phyloP scores from a whole-genome alignment of 768 basidiomycete species.

The Leccinum broughii region DNA sequence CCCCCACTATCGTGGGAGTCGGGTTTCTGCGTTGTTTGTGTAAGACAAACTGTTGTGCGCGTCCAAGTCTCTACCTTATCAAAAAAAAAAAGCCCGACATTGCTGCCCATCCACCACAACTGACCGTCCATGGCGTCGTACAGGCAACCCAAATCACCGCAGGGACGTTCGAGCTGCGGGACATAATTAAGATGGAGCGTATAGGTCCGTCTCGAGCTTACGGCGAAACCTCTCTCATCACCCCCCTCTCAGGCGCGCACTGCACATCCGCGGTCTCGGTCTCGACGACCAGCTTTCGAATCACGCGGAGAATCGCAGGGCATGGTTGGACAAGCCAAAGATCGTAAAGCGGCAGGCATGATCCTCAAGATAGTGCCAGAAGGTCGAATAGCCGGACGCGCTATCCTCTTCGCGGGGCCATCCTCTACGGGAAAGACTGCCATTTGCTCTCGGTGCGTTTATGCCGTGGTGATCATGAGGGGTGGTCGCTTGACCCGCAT shows the following conservation, averaged over 20 bases:
- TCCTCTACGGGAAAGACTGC: slow-evolving; percentile 98
- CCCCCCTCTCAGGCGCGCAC: slow-evolving; percentile 62
- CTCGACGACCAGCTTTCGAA: slow-evolving; percentile 85
- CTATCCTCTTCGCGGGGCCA: slow-evolving; percentile 96
- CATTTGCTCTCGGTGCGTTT: slow-evolving; percentile 75
- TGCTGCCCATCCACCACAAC: not conserved
- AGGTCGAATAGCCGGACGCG: slow-evolving; percentile 91
- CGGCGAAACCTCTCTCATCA: not conserved
- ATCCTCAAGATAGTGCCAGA: slow-evolving; percentile 98
- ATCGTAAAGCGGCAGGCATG: slow-evolving; percentile 96
- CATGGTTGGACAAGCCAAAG: slow-evolving; percentile 96
- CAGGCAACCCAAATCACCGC: slow-evolving; percentile 75
- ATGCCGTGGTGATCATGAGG: not conserved
- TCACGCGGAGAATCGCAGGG: slow-evolving; percentile 88
- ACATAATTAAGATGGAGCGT: slow-evolving; percentile 92
- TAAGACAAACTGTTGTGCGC: no score
- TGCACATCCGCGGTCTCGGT: slow-evolving; percentile 94
- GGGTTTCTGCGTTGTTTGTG: no score
- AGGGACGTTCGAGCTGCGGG: slow-evolving; percentile 76
- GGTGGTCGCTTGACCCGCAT: not conserved
- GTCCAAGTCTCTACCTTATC: no score
- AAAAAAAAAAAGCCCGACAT: not conserved
- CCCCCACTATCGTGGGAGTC: no score
- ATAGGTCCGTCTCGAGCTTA: slow-evolving; percentile 48
- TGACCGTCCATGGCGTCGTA: slow-evolving; percentile 9